A percentile compares a stretch with the other conserved stretches of the same genome.
Conservation (phyloP, 305 asterid genomes). For the Striga hermonthica region DNA sequence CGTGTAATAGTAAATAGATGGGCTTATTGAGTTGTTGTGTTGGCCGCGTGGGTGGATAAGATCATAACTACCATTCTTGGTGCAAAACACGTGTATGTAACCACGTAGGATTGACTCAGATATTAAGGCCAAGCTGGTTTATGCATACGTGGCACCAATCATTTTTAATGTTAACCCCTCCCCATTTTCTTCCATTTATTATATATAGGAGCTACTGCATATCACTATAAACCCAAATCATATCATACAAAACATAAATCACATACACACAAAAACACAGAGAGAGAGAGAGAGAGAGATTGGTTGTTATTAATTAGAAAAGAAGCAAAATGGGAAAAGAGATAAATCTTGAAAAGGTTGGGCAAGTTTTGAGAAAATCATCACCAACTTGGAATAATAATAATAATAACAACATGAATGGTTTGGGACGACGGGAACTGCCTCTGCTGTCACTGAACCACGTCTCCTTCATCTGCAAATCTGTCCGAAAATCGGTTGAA, state of each 20-base stretch:
- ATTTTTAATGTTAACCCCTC: not conserved
- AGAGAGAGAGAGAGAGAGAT: not conserved
- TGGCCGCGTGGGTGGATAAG: too few relatives aligned
- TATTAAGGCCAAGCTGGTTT: not conserved
- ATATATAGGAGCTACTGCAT: not conserved
- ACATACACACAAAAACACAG: not conserved
- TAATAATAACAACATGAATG: not conserved
- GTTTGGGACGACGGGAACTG: slow-evolving; percentile 12
- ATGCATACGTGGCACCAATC: not conserved
- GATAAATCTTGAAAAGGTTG: slow-evolving; percentile 3
- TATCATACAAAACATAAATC: not conserved
- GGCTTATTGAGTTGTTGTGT: too few relatives aligned
- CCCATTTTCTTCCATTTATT: not conserved
- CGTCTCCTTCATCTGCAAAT: slow-evolving; percentile 53
- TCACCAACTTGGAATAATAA: slow-evolving; percentile 11
- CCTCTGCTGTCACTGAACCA: slow-evolving; percentile 54
- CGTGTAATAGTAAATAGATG: too few relatives aligned
- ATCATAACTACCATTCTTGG: too few relatives aligned
- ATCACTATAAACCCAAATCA: not conserved
- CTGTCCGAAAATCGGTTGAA: slow-evolving; percentile 41
- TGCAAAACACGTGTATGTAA: too few relatives aligned
- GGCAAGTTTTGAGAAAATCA: slow-evolving; percentile 3
- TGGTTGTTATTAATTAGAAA: not conserved
- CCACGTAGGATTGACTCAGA: not conserved
- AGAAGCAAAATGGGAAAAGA: slow-evolving; percentile 29